Evolutionary conservation across 2,329 filamentous ascomycete genomes (phyloP).

Genomic region (Elsinoe ampelina): DNA sequence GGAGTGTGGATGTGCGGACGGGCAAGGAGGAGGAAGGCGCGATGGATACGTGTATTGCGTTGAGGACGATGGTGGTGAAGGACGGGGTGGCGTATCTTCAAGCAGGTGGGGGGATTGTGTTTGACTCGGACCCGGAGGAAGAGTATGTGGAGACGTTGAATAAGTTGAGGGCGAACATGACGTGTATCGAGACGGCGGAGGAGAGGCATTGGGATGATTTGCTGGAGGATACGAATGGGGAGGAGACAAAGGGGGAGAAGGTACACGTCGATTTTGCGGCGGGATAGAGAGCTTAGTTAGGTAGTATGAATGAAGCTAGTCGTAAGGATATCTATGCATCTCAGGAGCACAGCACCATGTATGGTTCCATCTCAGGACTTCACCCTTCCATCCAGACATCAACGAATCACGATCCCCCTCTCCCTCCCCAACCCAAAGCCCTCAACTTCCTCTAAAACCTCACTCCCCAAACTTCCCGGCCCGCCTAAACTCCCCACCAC

Average conservation of each 20-base stretch:
- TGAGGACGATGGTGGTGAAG: constrained; percentile 91
- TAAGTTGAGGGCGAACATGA: constrained; percentile 84
- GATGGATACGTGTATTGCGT: constrained; percentile 78
- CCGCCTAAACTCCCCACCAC: constrained; percentile 47
- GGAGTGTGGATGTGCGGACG: constrained; percentile 49
- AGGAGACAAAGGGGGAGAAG: constrained; percentile 13
- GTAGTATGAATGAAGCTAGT: not conserved
- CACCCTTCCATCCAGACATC: constrained; percentile 7
- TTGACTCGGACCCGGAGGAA: constrained; percentile 81
- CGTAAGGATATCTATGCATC: not conserved
- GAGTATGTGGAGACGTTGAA: constrained; percentile 97
- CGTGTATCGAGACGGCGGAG: constrained; percentile 78
- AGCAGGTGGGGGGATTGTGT: constrained; percentile 80
- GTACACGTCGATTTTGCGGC: constrained; percentile 16
- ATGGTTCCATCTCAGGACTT: not conserved
- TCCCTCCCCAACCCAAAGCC: constrained; percentile 68
- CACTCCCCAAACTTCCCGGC: constrained; percentile 57
- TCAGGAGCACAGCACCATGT: not conserved
- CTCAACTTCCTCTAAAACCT: constrained; percentile 73
- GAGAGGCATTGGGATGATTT: constrained; percentile 50
- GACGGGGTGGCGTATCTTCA: constrained; percentile 88
- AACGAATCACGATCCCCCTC: constrained; percentile 36
- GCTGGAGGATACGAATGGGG: constrained; percentile 18
- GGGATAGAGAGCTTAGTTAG: constrained; percentile 6
- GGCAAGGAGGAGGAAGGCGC: constrained; percentile 63